Percentiles rank a stretch among this genome's conserved stretches.
Conservation (phyloP, 1,284 basidiomycete species). For the Marasmius tenuissimus region DNA sequence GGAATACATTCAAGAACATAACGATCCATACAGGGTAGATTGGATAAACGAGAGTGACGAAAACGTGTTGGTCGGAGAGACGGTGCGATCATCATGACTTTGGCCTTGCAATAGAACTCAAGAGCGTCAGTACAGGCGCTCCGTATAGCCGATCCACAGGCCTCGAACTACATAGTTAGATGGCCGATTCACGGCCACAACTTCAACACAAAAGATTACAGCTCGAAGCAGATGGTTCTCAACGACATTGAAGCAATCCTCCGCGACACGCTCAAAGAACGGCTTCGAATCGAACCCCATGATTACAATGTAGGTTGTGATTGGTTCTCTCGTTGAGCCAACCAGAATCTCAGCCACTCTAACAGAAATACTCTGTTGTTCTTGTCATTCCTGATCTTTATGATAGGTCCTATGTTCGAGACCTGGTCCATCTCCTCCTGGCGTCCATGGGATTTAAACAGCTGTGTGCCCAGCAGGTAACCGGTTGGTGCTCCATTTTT, state of each 20-base stretch:
- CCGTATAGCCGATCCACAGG: constrained; percentile 65
- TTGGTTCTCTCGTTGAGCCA: neutral
- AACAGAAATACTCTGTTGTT: constrained; percentile 83
- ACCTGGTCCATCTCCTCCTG: constrained; percentile 77
- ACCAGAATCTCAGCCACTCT: constrained; percentile 3
- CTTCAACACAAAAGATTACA: constrained; percentile 82
- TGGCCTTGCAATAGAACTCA: constrained; percentile 2
- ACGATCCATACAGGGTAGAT: constrained; percentile 78
- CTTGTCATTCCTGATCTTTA: constrained; percentile 94
- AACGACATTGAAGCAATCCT: constrained; percentile 81
- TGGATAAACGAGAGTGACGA: constrained; percentile 66
- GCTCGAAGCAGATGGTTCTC: constrained; percentile 65
- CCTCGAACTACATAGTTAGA: constrained; percentile 66
- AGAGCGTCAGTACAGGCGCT: constrained; percentile 54
- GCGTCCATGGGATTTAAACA: constrained; percentile 89
- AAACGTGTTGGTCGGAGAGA: constrained; percentile 66
- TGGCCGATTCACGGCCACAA: constrained; percentile 78
- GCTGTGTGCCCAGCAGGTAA: constrained; percentile 84
- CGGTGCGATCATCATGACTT: constrained; percentile 40
- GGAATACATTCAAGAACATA: constrained; percentile 78
- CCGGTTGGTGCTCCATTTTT: neutral
- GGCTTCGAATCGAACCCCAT: constrained; percentile 54
- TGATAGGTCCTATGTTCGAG: constrained; percentile 81
- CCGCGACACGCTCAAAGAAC: constrained; percentile 57
- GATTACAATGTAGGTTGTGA: constrained; percentile 59